Evolutionary conservation across 257 asterid species (phyloP).

Genomic region (Schizonepeta tenuifolia): DNA sequence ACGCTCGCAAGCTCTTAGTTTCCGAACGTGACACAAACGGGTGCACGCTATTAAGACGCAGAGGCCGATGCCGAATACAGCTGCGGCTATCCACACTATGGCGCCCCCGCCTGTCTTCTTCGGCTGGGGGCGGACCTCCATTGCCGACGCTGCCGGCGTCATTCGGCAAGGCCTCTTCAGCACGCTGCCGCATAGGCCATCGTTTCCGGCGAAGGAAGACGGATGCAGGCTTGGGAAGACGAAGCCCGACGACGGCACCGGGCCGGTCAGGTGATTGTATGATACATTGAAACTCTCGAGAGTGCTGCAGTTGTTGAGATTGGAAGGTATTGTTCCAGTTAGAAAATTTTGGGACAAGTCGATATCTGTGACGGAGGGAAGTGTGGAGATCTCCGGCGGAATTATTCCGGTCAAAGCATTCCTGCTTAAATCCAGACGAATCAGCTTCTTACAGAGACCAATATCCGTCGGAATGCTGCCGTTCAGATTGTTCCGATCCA

Average conservation of each 20-base stretch:
- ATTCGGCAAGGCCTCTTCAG: conserved; percentile 59
- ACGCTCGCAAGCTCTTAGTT: conserved; percentile 31
- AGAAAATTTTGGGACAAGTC: conserved; percentile 78
- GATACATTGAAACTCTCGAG: conserved; percentile 86
- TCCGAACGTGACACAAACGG: conserved; percentile 40
- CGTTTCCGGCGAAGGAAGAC: conserved; percentile 76
- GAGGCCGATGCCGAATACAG: conserved; percentile 72
- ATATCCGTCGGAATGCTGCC: conserved; percentile 88
- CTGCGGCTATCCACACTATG: conserved; percentile 79
- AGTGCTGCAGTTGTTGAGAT: conserved; percentile 73
- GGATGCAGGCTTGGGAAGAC: conserved; percentile 68
- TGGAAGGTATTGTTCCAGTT: conserved; percentile 77
- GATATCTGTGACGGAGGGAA: conserved; percentile 71
- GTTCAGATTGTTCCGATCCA: conserved; percentile 68
- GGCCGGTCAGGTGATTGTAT: conserved; percentile 85
- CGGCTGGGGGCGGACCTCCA: conserved; percentile 47
- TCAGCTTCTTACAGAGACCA: conserved; percentile 78
- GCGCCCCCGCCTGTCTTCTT: conserved; percentile 71
- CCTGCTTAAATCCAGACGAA: conserved; percentile 53
- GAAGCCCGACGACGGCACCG: conserved; percentile 71
- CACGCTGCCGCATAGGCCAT: conserved; percentile 74
- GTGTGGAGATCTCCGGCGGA: conserved; percentile 90
- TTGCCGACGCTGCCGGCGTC: conserved; percentile 29
- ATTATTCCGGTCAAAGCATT: conserved; percentile 80
- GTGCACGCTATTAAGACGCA: conserved; percentile 60